Evolutionary conservation across 768 basidiomycete genomes (phyloP).

Genomic region (Mycena crocata): DNA sequence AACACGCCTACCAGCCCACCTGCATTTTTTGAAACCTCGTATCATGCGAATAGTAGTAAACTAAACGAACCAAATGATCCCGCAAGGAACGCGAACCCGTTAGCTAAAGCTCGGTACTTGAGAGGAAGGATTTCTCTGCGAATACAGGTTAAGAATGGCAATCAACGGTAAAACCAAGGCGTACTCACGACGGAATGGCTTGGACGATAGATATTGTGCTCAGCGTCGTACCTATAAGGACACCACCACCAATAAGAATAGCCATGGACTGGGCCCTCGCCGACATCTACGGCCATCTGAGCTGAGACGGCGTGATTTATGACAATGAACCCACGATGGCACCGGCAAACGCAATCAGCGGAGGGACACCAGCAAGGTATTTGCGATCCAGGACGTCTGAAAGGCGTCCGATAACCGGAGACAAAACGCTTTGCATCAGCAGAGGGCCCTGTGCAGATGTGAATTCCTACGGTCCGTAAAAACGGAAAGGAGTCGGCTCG

Average conservation of each 20-base stretch:
- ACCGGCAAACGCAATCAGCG: constrained; percentile 34
- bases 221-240: constrained; percentile 33
- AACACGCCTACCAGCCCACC: constrained; percentile 29
- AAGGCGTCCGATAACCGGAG: constrained; percentile 31
- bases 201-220: constrained; percentile 36
- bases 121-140: constrained; percentile 32
- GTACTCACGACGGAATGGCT: constrained; percentile 32
- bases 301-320: background rate
- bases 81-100: constrained; percentile 34
- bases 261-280: constrained; percentile 34
- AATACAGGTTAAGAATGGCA: background rate
- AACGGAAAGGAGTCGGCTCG: background rate
- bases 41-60: too few species aligned
- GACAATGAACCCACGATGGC: constrained; percentile 26
- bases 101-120: constrained; percentile 34
- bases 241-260: constrained; percentile 32
- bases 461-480: too few species aligned
- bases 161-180: background rate
- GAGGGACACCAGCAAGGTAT: constrained; percentile 32
- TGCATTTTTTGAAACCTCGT: too few species aligned
- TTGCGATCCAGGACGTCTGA: constrained; percentile 37
- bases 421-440: constrained; percentile 33
- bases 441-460: constrained; percentile 26
- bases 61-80: constrained; percentile 34
- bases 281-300: constrained; percentile 23